Evolutionary conservation across 768 basidiomycete genomes (phyloP).

Genomic region (Leccinum truebloodii): DNA sequence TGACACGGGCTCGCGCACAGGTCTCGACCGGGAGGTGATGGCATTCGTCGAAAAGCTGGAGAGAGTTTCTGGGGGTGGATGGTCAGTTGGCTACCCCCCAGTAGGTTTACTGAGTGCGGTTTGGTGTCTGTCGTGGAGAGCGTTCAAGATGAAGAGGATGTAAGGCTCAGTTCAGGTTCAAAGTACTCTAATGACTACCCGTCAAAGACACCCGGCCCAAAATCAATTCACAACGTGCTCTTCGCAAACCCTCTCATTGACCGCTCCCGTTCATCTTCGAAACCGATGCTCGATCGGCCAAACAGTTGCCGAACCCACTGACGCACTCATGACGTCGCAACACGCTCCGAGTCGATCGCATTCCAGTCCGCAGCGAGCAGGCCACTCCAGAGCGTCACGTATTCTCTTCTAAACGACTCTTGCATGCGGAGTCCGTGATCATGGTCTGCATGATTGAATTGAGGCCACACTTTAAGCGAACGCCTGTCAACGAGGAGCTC

Average conservation of each 20-base stretch:
- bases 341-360: slow-evolving; percentile 40
- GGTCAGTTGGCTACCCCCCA: slow-evolving; percentile 55
- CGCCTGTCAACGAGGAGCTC: no score
- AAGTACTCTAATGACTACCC: no score
- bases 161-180: not conserved
- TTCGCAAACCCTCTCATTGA: slow-evolving; percentile 76
- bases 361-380: slow-evolving; percentile 58
- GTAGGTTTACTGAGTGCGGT: slow-evolving; percentile 48
- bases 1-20: no score
- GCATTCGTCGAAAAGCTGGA: slow-evolving; percentile 41
- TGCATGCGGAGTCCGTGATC: slow-evolving; percentile 77
- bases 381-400: slow-evolving; percentile 75
- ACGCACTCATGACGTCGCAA: slow-evolving; percentile 62
- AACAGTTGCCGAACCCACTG: slow-evolving; percentile 44
- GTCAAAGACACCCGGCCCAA: slow-evolving; percentile 42
- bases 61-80: slow-evolving; percentile 59
- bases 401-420: slow-evolving; percentile 69
- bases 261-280: slow-evolving; percentile 82
- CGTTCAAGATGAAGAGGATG: slow-evolving; percentile 12
- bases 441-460: slow-evolving; percentile 78
- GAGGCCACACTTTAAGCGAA: slow-evolving; percentile 56
- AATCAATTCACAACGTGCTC: slow-evolving; percentile 76
- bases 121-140: slow-evolving; percentile 39
- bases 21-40: slow-evolving; percentile 39
- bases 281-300: slow-evolving; percentile 40